Conservation (phyloP, 2,329 filamentous ascomycete species). For the Massarina eburnea region DNA sequence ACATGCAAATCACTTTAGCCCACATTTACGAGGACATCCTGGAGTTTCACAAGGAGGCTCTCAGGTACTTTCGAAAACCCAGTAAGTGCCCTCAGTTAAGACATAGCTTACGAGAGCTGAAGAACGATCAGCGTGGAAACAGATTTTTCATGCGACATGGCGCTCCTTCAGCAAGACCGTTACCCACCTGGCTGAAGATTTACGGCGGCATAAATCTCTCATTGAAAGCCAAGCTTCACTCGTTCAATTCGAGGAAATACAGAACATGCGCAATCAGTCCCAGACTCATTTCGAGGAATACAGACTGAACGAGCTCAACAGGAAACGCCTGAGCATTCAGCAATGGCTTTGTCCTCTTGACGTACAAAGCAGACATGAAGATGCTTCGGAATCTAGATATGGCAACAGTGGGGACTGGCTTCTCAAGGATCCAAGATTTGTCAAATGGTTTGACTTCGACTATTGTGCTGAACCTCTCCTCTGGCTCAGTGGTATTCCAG, state of each 20-base stretch:
- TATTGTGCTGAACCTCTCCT: slow-evolving; percentile 23
- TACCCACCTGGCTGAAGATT: slow-evolving; percentile 28
- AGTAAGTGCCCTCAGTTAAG: too few species aligned
- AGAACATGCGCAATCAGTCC: slow-evolving; percentile 26
- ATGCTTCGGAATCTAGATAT: too few species aligned
- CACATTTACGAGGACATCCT: slow-evolving; percentile 13
- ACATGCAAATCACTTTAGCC: slow-evolving; percentile 4
- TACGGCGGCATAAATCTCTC: slow-evolving; percentile 28
- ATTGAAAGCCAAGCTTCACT: slow-evolving; percentile 31
- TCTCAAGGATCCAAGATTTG: slow-evolving; percentile 20
- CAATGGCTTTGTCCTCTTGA: slow-evolving; percentile 17
- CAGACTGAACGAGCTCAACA: slow-evolving; percentile 12
- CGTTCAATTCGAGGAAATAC: slow-evolving; percentile 13
- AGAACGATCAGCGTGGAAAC: too few species aligned
- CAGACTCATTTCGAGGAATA: slow-evolving; percentile 10
- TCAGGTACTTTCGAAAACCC: slow-evolving; percentile 7
- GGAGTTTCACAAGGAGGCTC: slow-evolving; percentile 13
- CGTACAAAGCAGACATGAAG: too few species aligned
- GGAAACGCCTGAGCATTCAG: background rate
- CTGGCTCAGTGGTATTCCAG: slow-evolving; percentile 45
- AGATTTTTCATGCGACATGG: slow-evolving; percentile 39
- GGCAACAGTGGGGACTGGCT: slow-evolving; percentile 43
- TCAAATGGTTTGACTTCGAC: slow-evolving; percentile 4
- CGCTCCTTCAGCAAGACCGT: slow-evolving; percentile 31
- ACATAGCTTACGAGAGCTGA: too few species aligned